Evolutionary conservation across 768 basidiomycete genomes (phyloP).

Genomic region (Boletus tomentosulus): DNA sequence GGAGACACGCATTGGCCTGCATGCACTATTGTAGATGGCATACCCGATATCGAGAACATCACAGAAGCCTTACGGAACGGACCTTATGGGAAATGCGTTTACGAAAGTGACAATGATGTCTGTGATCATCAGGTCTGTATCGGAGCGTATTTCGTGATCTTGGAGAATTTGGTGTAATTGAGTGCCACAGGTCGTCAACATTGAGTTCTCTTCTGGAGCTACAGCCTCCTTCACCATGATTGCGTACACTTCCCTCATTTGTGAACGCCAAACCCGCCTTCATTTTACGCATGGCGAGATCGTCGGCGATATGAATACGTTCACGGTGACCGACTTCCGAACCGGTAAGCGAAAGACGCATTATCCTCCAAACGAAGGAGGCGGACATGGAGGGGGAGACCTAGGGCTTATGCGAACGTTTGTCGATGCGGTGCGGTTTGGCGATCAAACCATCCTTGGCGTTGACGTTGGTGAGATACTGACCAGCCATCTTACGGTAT

Average conservation of each 20-base stretch:
- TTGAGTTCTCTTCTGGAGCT: slow-evolving; percentile 77
- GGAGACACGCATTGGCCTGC: slow-evolving; percentile 58
- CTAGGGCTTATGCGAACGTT: slow-evolving; percentile 71
- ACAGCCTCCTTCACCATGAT: slow-evolving; percentile 90
- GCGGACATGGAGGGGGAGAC: slow-evolving; percentile 85
- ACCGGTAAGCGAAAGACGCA: slow-evolving; percentile 42
- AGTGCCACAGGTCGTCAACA: slow-evolving; percentile 62
- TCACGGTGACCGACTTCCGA: slow-evolving; percentile 76
- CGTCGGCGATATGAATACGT: slow-evolving; percentile 76
- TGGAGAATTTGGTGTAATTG: background rate
- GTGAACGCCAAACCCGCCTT: slow-evolving; percentile 77
- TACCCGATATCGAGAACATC: slow-evolving; percentile 85
- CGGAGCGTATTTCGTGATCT: background rate
- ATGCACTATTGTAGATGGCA: slow-evolving; percentile 65
- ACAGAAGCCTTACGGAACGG: slow-evolving; percentile 64
- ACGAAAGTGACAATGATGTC: slow-evolving; percentile 81
- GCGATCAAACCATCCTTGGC: slow-evolving; percentile 60
- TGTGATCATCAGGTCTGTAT: slow-evolving; percentile 71
- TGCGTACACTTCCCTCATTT: slow-evolving; percentile 74
- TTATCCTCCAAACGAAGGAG: slow-evolving; percentile 53
- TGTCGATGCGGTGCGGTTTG: slow-evolving; percentile 65
- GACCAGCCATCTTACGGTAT: slow-evolving; percentile 77
- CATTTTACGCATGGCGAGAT: slow-evolving; percentile 89
- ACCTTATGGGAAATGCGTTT: slow-evolving; percentile 80
- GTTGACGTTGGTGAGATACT: slow-evolving; percentile 67